A percentile compares a stretch with the other conserved stretches of the same genome.
phyloP scores from a whole-genome alignment of 2,329 filamentous ascomycete species.

The Plenodomus biglobosus region DNA sequence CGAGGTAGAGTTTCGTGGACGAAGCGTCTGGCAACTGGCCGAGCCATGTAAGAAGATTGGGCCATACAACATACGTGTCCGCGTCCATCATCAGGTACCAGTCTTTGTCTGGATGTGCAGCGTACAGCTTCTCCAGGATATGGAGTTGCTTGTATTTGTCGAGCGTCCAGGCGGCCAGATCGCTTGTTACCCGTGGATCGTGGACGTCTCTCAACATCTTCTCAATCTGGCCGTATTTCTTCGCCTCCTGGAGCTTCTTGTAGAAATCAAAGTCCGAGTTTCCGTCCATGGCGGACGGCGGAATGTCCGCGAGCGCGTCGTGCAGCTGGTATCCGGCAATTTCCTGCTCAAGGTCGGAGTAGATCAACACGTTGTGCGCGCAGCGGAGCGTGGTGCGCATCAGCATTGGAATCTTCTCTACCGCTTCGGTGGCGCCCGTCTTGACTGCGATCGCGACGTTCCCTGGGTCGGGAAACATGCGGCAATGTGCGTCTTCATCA shows the following conservation, averaged over 20 bases:
- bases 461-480: no score
- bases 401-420: no score
- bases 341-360: no score
- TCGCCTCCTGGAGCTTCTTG: background rate
- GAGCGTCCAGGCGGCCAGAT: background rate
- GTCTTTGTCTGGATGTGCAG: background rate
- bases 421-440: no score
- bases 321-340: no score
- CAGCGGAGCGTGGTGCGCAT: no score
- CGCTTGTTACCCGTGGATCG: background rate
- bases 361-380: no score
- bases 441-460: no score
- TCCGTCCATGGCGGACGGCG: no score
- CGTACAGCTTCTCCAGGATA: background rate
- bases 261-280: no score
- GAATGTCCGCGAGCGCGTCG: no score
- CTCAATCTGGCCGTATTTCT: background rate
- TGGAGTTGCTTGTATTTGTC: background rate
- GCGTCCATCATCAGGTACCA: background rate
- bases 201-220: background rate
- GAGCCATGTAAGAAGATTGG: background rate
- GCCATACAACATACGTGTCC: background rate
- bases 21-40: background rate
- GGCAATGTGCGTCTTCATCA: no score
- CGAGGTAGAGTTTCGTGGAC: background rate